A percentile compares a stretch with the other conserved stretches of the same genome.
Evolutionary conservation across 2,329 filamentous ascomycete genomes (phyloP).

Genomic region (Colletotrichum tanaceti): DNA sequence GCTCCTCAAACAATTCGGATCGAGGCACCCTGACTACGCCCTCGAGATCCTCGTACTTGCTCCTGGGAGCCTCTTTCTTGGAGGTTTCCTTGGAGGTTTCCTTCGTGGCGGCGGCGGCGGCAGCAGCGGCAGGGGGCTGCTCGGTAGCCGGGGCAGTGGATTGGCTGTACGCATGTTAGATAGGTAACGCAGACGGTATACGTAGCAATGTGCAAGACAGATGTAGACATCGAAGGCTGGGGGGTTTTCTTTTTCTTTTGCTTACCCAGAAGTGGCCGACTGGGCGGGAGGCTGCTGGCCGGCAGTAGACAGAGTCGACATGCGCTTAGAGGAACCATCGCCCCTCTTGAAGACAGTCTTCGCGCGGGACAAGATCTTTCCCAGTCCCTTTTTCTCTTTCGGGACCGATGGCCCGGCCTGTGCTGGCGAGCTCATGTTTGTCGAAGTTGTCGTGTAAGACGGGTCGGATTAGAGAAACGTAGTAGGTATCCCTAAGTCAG

Average conservation of each 20-base stretch:
- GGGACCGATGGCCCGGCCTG: slow-evolving; percentile 52
- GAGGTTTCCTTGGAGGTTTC: slow-evolving; percentile 30
- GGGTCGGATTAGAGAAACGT: slow-evolving; percentile 10
- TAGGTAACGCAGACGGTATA: not conserved
- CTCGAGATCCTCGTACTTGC: slow-evolving; percentile 41
- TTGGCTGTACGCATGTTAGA: slow-evolving; percentile 30
- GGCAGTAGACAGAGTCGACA: slow-evolving; percentile 31
- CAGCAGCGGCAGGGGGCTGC: slow-evolving; percentile 18
- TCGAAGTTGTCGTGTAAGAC: slow-evolving; percentile 2
- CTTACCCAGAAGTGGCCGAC: slow-evolving; percentile 33
- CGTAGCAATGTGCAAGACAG: not conserved
- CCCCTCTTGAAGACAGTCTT: slow-evolving; percentile 63
- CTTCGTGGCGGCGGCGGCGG: slow-evolving; percentile 28
- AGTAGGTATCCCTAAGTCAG: slow-evolving; percentile 9
- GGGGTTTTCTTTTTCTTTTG: too few species aligned
- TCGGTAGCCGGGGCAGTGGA: slow-evolving; percentile 23
- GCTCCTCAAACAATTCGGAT: slow-evolving; percentile 65
- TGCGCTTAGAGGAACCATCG: slow-evolving; percentile 47
- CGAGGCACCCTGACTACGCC: slow-evolving; percentile 57
- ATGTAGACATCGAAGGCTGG: not conserved
- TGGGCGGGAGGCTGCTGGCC: slow-evolving; percentile 31
- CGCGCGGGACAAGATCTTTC: slow-evolving; percentile 60
- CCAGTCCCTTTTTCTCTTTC: slow-evolving; percentile 60
- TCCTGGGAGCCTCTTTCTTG: slow-evolving; percentile 40
- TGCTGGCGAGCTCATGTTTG: slow-evolving; percentile 57